Conservation (phyloP, 352 stramenopile species). For the Pythium brassicae region DNA sequence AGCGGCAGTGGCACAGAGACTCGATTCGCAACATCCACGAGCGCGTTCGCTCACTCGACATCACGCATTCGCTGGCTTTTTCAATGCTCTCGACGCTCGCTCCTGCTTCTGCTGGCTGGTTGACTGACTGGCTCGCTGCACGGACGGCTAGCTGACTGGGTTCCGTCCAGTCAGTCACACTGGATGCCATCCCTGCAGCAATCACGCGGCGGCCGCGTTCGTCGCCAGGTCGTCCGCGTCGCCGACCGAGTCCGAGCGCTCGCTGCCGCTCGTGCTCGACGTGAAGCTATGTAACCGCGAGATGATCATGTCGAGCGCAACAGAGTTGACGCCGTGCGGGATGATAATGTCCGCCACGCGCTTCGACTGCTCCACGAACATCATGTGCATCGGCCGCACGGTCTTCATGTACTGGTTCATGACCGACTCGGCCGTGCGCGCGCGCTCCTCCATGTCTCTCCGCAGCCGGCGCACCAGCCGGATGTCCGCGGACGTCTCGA, state of each 20-base stretch:
- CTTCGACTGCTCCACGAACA: slow-evolving; percentile 98
- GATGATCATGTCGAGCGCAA: slow-evolving; percentile 93
- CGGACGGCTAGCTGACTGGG: neutral
- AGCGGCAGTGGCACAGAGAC: neutral
- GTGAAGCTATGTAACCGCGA: slow-evolving; percentile 84
- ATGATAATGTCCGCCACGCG: slow-evolving; percentile 94
- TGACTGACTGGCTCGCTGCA: neutral
- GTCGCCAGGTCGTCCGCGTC: slow-evolving; percentile 19
- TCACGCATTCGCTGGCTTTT: no score
- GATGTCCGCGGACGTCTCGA: slow-evolving; percentile 94
- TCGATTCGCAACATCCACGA: no score
- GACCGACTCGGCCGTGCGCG: slow-evolving; percentile 91
- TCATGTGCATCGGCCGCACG: slow-evolving; percentile 98
- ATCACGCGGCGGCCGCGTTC: neutral
- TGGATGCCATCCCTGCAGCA: neutral
- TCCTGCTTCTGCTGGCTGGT: neutral
- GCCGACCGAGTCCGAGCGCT: slow-evolving; percentile 43
- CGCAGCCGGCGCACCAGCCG: slow-evolving; percentile 91
- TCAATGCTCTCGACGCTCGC: neutral
- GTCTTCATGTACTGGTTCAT: slow-evolving; percentile 96
- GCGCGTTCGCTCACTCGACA: no score
- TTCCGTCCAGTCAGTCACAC: no score
- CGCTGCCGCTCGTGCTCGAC: slow-evolving; percentile 31
- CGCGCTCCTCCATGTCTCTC: slow-evolving; percentile 94
- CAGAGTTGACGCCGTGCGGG: slow-evolving; percentile 90